Percentiles rank a stretch among this genome's conserved stretches.
These are phyloP conservation scores for Astragalus membranaceus DNA, from an alignment of 306 rosid genomes.

Conservation along the genomic window DNA sequence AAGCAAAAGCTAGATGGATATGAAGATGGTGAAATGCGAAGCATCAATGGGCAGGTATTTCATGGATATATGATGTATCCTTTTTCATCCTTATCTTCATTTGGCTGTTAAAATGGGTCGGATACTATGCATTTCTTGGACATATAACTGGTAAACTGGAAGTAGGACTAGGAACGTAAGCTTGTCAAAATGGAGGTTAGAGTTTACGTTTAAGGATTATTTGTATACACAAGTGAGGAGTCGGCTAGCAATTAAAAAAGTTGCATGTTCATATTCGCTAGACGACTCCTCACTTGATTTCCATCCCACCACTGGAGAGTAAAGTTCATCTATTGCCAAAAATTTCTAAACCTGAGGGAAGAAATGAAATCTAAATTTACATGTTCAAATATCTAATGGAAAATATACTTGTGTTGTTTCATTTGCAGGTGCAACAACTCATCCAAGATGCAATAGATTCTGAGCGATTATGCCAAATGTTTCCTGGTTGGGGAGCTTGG, in stretches of 20 bases:
- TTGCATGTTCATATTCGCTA: not conserved
- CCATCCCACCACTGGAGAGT: not conserved
- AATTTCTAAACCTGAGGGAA: not conserved
- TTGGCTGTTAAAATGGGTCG: not conserved
- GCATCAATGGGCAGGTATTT: conserved; percentile 84
- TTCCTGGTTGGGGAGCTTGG: conserved; percentile 98
- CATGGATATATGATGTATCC: not conserved
- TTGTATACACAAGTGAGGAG: too few species aligned
- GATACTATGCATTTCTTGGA: not conserved
- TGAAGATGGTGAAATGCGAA: conserved; percentile 93
- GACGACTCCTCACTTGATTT: not conserved
- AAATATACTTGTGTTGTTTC: not conserved
- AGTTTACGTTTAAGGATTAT: not conserved
- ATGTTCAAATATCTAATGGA: not conserved
- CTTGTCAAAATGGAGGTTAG: not conserved
- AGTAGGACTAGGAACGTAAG: conserved; percentile 15
- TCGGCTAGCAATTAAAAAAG: not conserved
- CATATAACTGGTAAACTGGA: not conserved
- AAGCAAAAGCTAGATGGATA: conserved; percentile 92
- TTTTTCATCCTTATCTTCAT: not conserved
- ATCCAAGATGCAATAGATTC: conserved; percentile 91
- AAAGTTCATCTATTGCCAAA: not conserved
- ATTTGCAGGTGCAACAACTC: conserved; percentile 77
- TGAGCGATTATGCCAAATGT: conserved; percentile 79
- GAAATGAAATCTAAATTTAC: not conserved